These are phyloP conservation scores for Dillenia turbinata DNA, from an alignment of 164 flowering plant species.

Conservation along the genomic window DNA sequence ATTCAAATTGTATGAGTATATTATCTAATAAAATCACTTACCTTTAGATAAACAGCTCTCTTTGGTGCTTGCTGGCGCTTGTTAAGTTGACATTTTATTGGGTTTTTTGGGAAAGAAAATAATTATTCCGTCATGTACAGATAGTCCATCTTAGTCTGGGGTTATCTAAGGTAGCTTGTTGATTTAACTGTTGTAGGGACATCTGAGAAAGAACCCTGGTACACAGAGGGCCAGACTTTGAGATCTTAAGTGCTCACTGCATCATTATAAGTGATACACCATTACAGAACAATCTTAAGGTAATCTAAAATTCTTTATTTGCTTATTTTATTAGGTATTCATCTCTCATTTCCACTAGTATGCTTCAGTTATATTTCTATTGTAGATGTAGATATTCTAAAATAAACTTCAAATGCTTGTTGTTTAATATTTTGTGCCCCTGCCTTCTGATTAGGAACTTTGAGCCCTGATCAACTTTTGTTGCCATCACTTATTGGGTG, in stretches of 20 bases:
- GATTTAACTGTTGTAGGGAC: conserved; percentile 53
- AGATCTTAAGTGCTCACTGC: conserved; percentile 81
- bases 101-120: too few relatives aligned
- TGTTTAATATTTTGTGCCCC: background rate
- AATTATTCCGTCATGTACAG: too few relatives aligned
- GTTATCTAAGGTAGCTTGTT: background rate
- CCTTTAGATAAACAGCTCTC: too few relatives aligned
- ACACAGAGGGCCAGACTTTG: too few relatives aligned
- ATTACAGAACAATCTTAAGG: conserved; percentile 95
- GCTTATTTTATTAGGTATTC: background rate
- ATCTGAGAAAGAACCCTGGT: too few relatives aligned
- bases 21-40: too few relatives aligned
- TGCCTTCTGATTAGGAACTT: conserved; percentile 51
- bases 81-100: too few relatives aligned
- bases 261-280: conserved; percentile 97
- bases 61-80: too few relatives aligned
- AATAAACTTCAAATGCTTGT: background rate
- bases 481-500: conserved; percentile 87
- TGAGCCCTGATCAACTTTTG: conserved; percentile 97
- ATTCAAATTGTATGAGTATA: too few relatives aligned
- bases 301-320: conserved; percentile 9
- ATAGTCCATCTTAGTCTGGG: too few relatives aligned
- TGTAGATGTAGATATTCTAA: background rate
- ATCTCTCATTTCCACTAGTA: too few relatives aligned
- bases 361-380: background rate